These are phyloP conservation scores for Acer negundo DNA, from an alignment of 345 rosid genomes.

Conservation along the genomic window DNA sequence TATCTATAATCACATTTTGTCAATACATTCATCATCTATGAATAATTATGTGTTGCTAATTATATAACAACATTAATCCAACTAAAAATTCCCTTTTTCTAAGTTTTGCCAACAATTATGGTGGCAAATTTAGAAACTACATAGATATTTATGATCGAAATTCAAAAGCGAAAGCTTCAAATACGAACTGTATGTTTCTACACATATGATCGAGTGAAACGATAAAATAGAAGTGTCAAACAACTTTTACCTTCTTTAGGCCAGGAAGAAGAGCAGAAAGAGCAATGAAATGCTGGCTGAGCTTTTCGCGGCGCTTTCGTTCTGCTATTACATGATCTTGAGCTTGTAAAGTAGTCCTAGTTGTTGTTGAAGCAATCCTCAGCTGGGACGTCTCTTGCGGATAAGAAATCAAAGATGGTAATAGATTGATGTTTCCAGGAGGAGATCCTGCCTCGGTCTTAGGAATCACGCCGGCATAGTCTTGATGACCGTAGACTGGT, in stretches of 20 bases:
- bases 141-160: no score
- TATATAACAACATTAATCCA: no score
- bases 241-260: slow-evolving; percentile 57
- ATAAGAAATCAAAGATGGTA: slow-evolving; percentile 10
- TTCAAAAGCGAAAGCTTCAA: no score
- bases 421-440: neutral
- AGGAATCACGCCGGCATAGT: slow-evolving; percentile 18
- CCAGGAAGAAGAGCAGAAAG: slow-evolving; percentile 79
- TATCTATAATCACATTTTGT: no score
- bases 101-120: no score
- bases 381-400: slow-evolving; percentile 17
- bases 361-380: slow-evolving; percentile 15
- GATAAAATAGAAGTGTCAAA: no score
- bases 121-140: no score
- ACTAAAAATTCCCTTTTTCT: no score
- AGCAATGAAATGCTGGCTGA: slow-evolving; percentile 64
- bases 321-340: slow-evolving; percentile 87
- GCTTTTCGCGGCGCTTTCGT: slow-evolving; percentile 79
- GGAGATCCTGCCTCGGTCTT: slow-evolving; percentile 20
- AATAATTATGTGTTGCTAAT: no score
- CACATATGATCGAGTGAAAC: neutral
- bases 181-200: neutral
- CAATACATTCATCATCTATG: no score
- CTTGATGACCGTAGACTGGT: slow-evolving; percentile 13
- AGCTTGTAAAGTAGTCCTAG: slow-evolving; percentile 47